phyloP scores from a whole-genome alignment of 2,329 filamentous ascomycete species.

The Clonostachys rhizophaga region DNA sequence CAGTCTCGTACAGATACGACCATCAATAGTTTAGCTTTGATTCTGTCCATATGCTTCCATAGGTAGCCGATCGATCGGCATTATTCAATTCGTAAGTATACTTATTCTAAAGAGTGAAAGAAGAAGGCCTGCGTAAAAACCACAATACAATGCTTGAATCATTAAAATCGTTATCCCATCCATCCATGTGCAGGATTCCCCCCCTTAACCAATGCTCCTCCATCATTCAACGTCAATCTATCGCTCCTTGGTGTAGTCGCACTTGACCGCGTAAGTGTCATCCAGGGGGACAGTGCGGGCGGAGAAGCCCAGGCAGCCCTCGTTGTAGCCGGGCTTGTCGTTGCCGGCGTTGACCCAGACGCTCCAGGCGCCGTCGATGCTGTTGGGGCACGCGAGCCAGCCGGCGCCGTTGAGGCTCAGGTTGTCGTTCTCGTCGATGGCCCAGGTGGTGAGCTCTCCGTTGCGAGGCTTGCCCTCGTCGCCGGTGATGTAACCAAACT shows the following conservation, averaged over 20 bases:
- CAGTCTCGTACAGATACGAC: too few relatives aligned
- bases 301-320: slow-evolving; percentile 27
- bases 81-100: too few relatives aligned
- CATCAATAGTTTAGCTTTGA: too few relatives aligned
- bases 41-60: too few relatives aligned
- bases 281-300: slow-evolving; percentile 17
- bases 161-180: too few relatives aligned
- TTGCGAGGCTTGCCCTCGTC: slow-evolving; percentile 28
- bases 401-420: slow-evolving; percentile 30
- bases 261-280: slow-evolving; percentile 21
- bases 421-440: slow-evolving; percentile 27
- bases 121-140: too few relatives aligned
- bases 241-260: slow-evolving; percentile 20
- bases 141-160: too few relatives aligned
- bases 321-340: slow-evolving; percentile 24
- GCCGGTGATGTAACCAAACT: slow-evolving; percentile 46
- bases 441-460: slow-evolving; percentile 41
- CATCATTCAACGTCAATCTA: neutral
- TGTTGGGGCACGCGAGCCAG: slow-evolving; percentile 48
- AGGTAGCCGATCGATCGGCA: too few relatives aligned
- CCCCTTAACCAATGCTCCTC: too few relatives aligned
- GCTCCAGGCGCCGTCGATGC: slow-evolving; percentile 27
- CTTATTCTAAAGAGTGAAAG: too few relatives aligned
- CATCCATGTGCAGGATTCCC: too few relatives aligned
- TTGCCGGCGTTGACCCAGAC: slow-evolving; percentile 26